Percentiles rank a stretch among this genome's conserved stretches.
Evolutionary conservation across 495 filamentous ascomycete species (phyloP).

Genomic region (Penicillium manginii): DNA sequence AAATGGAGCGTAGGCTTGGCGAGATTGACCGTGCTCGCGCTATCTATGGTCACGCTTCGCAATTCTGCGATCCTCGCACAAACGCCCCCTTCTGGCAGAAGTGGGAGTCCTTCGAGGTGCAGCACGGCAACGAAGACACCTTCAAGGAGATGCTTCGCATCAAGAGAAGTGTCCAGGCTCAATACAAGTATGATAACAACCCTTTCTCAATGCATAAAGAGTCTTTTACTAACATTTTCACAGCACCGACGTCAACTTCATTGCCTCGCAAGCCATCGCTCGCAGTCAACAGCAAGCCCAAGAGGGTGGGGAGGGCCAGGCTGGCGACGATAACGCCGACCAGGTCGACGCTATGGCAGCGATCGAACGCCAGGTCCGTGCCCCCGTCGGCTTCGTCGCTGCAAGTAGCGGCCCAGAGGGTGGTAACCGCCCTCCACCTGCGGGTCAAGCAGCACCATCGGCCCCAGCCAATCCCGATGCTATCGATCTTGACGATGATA

Average conservation of each 20-base stretch:
- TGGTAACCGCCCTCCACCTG: slow-evolving; percentile 58
- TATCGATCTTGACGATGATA: slow-evolving; percentile 77
- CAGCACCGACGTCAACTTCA: slow-evolving; percentile 96
- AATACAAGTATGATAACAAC: slow-evolving; percentile 75
- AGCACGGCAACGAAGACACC: slow-evolving; percentile 98
- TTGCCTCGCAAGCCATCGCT: slow-evolving; percentile 92
- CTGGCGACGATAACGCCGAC: slow-evolving; percentile 54
- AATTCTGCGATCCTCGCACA: slow-evolving; percentile 95
- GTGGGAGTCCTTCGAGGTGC: slow-evolving; percentile 96
- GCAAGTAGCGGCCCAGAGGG: slow-evolving; percentile 79
- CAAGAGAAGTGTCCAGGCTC: slow-evolving; percentile 95
- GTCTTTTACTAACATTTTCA: slow-evolving; percentile 22
- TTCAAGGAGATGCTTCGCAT: slow-evolving; percentile 99
- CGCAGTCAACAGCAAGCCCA: slow-evolving; percentile 67
- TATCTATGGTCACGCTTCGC: slow-evolving; percentile 94
- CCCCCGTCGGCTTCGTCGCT: slow-evolving; percentile 90
- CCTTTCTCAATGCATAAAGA: neutral
- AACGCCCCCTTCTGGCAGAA: slow-evolving; percentile 90
- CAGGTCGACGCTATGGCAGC: slow-evolving; percentile 86
- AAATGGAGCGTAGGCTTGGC: slow-evolving; percentile 95
- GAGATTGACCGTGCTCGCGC: slow-evolving; percentile 95
- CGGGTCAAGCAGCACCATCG: slow-evolving; percentile 41
- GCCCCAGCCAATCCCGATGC: slow-evolving; percentile 82
- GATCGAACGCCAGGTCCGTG: slow-evolving; percentile 84
- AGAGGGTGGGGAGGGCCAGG: slow-evolving; percentile 41